These are phyloP conservation scores for Diophrys appendiculata DNA, from an alignment of 73 alveolate species.

Conservation along the genomic window DNA sequence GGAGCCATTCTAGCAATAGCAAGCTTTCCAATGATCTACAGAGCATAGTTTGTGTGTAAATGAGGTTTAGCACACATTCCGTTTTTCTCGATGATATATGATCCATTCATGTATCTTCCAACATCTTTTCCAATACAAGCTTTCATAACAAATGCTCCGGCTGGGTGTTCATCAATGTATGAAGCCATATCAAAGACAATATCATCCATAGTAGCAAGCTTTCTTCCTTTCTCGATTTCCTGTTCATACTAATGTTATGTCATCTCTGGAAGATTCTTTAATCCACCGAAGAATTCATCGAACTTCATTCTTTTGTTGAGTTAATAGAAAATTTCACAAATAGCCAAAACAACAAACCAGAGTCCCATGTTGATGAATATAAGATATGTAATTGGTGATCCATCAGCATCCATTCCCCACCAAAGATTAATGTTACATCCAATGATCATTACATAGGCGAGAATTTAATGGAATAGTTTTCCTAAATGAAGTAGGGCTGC, in stretches of 20 bases:
- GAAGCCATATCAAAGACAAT: constrained; percentile 26
- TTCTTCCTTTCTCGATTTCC: constrained; percentile 14
- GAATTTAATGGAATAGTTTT: background rate
- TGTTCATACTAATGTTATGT: background rate
- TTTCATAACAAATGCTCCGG: constrained; percentile 36
- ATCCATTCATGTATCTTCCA: constrained; percentile 45
- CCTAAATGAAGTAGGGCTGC: background rate
- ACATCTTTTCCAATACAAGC: constrained; percentile 38
- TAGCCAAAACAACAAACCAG: background rate
- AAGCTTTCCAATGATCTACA: background rate
- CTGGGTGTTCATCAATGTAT: constrained; percentile 50
- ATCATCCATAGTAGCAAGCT: constrained; percentile 27
- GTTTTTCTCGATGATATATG: constrained; percentile 19
- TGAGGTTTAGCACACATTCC: background rate
- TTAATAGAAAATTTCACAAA: background rate
- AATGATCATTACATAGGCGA: background rate
- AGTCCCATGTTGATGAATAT: background rate
- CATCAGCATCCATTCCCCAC: background rate
- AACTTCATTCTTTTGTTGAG: background rate
- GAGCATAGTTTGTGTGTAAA: constrained; percentile 2
- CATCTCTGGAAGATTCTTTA: background rate
- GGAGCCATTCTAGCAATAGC: background rate
- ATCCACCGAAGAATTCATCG: background rate
- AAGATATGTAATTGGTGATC: background rate
- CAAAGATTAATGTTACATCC: background rate